phyloP scores from a whole-genome alignment of 2,329 filamentous ascomycete genomes.

The Knufia fluminis region DNA sequence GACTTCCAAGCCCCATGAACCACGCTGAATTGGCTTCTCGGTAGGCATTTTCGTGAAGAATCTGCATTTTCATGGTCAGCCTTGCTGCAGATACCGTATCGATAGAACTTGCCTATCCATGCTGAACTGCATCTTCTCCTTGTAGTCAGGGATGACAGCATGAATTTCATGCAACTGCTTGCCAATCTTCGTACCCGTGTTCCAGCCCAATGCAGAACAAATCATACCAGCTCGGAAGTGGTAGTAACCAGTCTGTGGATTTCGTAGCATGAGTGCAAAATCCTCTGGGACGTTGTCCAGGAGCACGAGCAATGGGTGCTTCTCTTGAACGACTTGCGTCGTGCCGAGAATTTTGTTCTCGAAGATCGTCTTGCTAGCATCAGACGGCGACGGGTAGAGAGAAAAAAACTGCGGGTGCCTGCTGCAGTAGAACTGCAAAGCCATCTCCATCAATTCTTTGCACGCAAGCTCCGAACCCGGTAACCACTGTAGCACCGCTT shows the following conservation, averaged over 20 bases:
- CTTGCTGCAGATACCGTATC: too few relatives aligned
- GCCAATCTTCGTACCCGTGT: constrained; percentile 63
- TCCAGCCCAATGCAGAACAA: constrained; percentile 75
- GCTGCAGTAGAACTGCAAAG: constrained; percentile 65
- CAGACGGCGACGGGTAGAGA: constrained; percentile 29
- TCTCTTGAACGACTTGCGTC: constrained; percentile 49
- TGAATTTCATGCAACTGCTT: constrained; percentile 64
- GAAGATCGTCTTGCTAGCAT: constrained; percentile 47
- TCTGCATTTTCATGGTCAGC: constrained; percentile 32
- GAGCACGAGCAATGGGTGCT: constrained; percentile 59
- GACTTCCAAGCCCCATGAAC: constrained; percentile 74
- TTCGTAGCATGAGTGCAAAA: constrained; percentile 66
- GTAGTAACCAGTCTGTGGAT: constrained; percentile 63
- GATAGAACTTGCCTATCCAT: constrained; percentile 60
- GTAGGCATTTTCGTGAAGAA: constrained; percentile 72
- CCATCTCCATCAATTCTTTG: constrained; percentile 84
- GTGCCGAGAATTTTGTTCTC: constrained; percentile 60
- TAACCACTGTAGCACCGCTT: constrained; percentile 55
- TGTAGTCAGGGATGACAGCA: constrained; percentile 66
- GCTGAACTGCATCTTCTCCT: constrained; percentile 76
- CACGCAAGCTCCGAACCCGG: constrained; percentile 70
- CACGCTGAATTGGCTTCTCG: constrained; percentile 63
- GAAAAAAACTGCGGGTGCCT: constrained; percentile 70
- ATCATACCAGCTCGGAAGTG: constrained; percentile 65
- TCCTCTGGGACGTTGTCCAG: constrained; percentile 76